Conservation (phyloP, 2,329 filamentous ascomycete genomes). For the Nemania sp. region DNA sequence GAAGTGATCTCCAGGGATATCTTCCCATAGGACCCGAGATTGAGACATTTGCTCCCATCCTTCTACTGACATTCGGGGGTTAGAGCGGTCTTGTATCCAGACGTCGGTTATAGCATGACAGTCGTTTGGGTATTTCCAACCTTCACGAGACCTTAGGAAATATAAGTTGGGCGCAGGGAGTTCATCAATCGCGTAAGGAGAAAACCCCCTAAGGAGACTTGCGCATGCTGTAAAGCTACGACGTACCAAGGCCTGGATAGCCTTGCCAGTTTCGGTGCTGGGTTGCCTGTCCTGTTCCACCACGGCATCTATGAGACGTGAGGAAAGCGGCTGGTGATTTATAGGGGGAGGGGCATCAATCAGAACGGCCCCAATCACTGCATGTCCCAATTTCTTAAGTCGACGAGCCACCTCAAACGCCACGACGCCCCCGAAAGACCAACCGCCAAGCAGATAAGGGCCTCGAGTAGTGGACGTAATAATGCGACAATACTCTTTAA, state of each 20-base stretch:
- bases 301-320: no score
- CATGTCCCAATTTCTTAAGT: constrained; percentile 54
- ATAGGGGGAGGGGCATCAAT: constrained; percentile 59
- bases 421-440: constrained; percentile 69
- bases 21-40: constrained; percentile 26
- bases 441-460: constrained; percentile 67
- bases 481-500: constrained; percentile 29
- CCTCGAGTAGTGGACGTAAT: constrained; percentile 40
- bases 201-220: neutral
- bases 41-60: constrained; percentile 31
- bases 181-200: neutral
- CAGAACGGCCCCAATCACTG: constrained; percentile 56
- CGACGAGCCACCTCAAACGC: constrained; percentile 62
- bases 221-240: constrained; percentile 7
- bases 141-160: constrained; percentile 13
- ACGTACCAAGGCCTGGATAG: constrained; percentile 11
- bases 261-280: constrained; percentile 17
- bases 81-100: constrained; percentile 26
- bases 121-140: constrained; percentile 8
- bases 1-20: constrained; percentile 37
- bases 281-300: no score
- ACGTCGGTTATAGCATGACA: constrained; percentile 3
- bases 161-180: neutral
- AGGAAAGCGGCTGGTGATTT: no score
- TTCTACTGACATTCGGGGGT: constrained; percentile 10